phyloP scores from a whole-genome alignment of 192 early-diverging fungal genomes.

The Coemansia interrupta region DNA sequence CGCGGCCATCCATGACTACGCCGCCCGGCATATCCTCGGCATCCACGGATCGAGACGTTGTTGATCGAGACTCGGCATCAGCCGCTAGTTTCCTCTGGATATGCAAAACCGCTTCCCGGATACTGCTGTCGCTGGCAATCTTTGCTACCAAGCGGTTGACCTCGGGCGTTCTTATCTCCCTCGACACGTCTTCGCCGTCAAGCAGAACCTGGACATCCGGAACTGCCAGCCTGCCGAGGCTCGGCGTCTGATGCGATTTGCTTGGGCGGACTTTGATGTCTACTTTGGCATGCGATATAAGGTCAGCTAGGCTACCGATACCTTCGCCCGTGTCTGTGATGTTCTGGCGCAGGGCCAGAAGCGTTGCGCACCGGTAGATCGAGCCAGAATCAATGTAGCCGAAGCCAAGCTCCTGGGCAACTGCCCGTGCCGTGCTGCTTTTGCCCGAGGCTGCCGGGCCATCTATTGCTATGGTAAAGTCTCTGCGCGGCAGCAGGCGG shows the following conservation, averaged over 20 bases:
- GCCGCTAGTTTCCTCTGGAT: conserved; percentile 58
- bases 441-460: conserved; percentile 81
- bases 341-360: conserved; percentile 27
- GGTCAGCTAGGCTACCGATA: conserved; percentile 41
- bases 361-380: conserved; percentile 56
- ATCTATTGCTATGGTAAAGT: conserved; percentile 68
- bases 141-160: conserved; percentile 59
- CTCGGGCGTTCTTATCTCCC: conserved; percentile 56
- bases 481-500: conserved; percentile 8
- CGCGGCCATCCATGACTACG: conserved; percentile 83
- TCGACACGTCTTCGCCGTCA: conserved; percentile 63
- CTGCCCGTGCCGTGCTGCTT: conserved; percentile 71
- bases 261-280: conserved; percentile 36
- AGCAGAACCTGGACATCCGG: conserved; percentile 44
- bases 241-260: conserved; percentile 1
- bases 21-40: conserved; percentile 28
- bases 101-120: conserved; percentile 56
- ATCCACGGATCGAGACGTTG: background rate
- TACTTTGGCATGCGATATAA: conserved; percentile 10
- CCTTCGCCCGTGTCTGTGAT: conserved; percentile 5
- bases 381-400: conserved; percentile 77
- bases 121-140: conserved; percentile 58
- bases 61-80: conserved; percentile 23
- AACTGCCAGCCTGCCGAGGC: conserved; percentile 19
- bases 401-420: conserved; percentile 63